Evolutionary conservation across 495 filamentous ascomycete species (phyloP), one percentile per base, ranked within the genome.

Genomic region (Lentithecium fluviatile): DNA sequence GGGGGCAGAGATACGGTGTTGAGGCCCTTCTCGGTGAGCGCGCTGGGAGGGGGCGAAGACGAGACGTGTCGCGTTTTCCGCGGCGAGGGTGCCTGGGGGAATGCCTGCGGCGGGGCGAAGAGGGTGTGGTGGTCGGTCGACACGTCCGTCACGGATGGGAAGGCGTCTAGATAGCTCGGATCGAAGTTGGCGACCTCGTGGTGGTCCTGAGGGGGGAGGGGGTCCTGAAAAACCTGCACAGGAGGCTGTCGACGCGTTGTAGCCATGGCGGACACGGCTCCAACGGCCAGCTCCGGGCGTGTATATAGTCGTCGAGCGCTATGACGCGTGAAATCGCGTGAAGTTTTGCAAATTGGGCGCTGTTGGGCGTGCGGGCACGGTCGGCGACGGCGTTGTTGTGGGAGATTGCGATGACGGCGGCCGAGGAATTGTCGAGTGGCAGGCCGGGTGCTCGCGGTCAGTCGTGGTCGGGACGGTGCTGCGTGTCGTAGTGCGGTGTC

Each of bases 1-100:
- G 89, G 89, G 50, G 85, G 85, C 73, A 95, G 90, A 45, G 85
- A 81, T 54, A 91, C 75, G 59, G 77, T 71, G 68, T 83, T 80
- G 52, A 87, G 77, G 54, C 75, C 70, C 48, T 61, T 69, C 52
- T 75, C 72, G 38, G 62, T 62, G 45, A 70, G 71, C 20, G 67
- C 70, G 52, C 67, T 72, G 56, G 52, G 70, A 61, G 64, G 71
- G 55, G 72, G 77, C 12, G 78, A 72, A 69, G 65, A 76, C 62
- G 75, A 64, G 56, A 61, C 49, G 64, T 70, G 67, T 32, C 58
- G 65, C 2, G 57, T 66, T 24, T 70, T 70, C 1, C 46, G 51
- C 26, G 71, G 73, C 49, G 72, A 73, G 20, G 62, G 43, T 24
- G 36, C 57, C 24, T 54, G 54, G 3, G 51, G 36, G 29, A 52